These are phyloP conservation scores for Aspergillus steynii DNA, from an alignment of 495 filamentous ascomycete species.

Conservation along the genomic window DNA sequence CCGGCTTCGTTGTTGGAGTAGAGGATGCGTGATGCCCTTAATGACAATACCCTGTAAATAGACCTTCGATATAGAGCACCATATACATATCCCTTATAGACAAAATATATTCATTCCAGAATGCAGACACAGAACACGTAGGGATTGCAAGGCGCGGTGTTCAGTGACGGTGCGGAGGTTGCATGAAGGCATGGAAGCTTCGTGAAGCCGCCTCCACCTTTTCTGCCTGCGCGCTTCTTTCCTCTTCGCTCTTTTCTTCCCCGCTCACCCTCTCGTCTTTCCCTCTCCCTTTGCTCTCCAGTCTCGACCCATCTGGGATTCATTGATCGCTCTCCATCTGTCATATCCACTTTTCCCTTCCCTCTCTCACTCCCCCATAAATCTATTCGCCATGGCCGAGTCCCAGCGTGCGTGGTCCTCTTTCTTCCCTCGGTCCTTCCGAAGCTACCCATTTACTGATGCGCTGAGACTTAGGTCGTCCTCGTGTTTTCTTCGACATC, in stretches of 20 bases:
- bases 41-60: constrained; percentile 19
- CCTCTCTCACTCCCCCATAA: constrained; percentile 12
- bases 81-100: neutral
- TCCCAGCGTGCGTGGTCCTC: constrained; percentile 34
- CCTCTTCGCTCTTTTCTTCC: constrained; percentile 5
- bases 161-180: constrained; percentile 13
- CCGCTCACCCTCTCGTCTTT: constrained; percentile 6
- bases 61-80: neutral
- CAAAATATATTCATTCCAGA: neutral
- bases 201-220: constrained; percentile 33
- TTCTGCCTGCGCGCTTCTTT: constrained; percentile 8
- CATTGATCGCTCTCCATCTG: constrained; percentile 2
- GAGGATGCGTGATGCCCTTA: constrained; percentile 10
- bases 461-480: constrained; percentile 44
- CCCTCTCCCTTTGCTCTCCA: constrained; percentile 9
- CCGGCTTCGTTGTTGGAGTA: constrained; percentile 43
- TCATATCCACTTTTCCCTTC: constrained; percentile 13
- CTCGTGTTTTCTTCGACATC: constrained; percentile 88
- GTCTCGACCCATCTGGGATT: constrained; percentile 5
- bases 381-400: constrained; percentile 34
- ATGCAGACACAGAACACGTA: no score
- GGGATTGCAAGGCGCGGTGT: constrained; percentile 2
- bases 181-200: constrained; percentile 54
- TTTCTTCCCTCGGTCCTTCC: constrained; percentile 13
- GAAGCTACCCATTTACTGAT: constrained; percentile 21